Conservation (phyloP, 2,329 filamentous ascomycete genomes). For the Diaporthe helianthi region DNA sequence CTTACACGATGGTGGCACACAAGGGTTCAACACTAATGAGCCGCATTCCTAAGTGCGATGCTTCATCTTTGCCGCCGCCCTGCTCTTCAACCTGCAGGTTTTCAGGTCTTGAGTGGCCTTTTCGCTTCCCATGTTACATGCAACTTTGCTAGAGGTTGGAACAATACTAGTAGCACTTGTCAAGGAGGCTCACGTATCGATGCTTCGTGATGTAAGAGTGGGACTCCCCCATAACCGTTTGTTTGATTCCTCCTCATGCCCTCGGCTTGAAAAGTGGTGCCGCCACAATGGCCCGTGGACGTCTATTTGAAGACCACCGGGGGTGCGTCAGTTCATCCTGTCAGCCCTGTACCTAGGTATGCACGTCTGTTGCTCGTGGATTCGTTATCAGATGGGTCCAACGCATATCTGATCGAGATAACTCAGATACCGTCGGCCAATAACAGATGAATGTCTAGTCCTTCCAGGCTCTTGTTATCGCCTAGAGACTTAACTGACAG, state of each 20-base stretch:
- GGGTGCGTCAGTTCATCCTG: conserved; percentile 10
- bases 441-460: neutral
- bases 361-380: neutral
- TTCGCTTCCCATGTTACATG: neutral
- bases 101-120: neutral
- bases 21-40: neutral
- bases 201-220: neutral
- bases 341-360: too few species aligned
- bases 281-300: neutral
- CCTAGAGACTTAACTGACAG: neutral
- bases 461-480: neutral
- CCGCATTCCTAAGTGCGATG: neutral
- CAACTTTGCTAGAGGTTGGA: neutral
- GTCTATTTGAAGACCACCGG: neutral
- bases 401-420: neutral
- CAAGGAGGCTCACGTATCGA: neutral
- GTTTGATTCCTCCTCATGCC: neutral
- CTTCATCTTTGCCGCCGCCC: neutral
- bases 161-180: neutral
- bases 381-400: neutral
- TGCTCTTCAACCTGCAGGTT: neutral
- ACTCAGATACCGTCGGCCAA: conserved; percentile 1
- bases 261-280: neutral
- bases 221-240: neutral
- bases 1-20: neutral